phyloP scores from a whole-genome alignment of 2,329 filamentous ascomycete genomes.

The Colletotrichum sp. region DNA sequence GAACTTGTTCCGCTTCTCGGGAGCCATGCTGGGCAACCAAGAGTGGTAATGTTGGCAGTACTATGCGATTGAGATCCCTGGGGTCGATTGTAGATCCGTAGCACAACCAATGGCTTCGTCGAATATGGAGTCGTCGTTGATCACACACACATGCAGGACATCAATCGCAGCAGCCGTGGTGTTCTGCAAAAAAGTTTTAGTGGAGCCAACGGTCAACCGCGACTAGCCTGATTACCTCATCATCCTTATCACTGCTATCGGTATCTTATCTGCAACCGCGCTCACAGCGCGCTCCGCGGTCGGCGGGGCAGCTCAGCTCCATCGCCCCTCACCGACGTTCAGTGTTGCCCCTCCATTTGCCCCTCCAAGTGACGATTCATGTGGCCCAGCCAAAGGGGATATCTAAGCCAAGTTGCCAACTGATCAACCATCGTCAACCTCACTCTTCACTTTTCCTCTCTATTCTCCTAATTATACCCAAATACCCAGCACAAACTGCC shows the following conservation, averaged over 20 bases:
- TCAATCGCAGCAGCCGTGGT: background rate
- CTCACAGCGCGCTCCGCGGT: background rate
- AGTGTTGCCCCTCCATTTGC: constrained; percentile 5
- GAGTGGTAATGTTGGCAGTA: fast-evolving
- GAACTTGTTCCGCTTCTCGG: constrained; percentile 75
- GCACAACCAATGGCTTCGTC: background rate
- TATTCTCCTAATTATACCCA: background rate
- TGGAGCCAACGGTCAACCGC: background rate
- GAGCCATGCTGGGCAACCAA: constrained; percentile 55
- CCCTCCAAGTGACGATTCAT: constrained; percentile 20
- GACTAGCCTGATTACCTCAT: constrained; percentile 21
- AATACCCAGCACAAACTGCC: background rate
- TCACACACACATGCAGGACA: background rate
- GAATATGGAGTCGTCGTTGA: background rate
- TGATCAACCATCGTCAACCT: background rate
- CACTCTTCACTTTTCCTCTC: background rate
- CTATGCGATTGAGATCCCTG: background rate
- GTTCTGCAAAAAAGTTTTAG: constrained; percentile 15
- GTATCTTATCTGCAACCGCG: background rate
- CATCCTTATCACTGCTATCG: background rate
- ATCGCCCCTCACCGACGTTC: background rate
- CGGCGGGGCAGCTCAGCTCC: constrained; percentile 2
- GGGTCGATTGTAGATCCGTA: background rate
- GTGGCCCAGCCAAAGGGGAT: background rate
- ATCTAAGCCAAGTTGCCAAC: constrained; percentile 12